Conservation (phyloP, 2,329 filamentous ascomycete genomes). For the Fusarium neocosmosporiellum region DNA sequence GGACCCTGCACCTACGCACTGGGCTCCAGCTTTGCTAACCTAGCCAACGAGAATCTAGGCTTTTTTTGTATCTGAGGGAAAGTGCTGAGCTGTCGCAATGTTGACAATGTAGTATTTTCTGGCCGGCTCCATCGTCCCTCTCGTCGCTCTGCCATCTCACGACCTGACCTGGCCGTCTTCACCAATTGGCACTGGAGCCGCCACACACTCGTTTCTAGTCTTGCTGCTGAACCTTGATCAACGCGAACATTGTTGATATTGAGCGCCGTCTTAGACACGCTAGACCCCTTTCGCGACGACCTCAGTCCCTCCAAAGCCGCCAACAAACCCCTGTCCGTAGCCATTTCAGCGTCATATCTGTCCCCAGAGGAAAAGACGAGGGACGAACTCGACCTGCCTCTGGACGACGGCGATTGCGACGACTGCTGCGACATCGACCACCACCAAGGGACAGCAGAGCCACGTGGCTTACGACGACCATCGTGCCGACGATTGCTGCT, state of each 20-base stretch:
- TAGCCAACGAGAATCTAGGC: slow-evolving; percentile 25
- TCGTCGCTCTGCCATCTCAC: slow-evolving; percentile 24
- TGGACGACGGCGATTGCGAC: slow-evolving; percentile 12
- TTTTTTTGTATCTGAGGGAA: slow-evolving; percentile 11
- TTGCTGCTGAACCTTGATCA: slow-evolving; percentile 2
- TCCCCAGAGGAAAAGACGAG: slow-evolving; percentile 11
- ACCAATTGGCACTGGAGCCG: slow-evolving; percentile 24
- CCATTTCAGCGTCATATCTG: slow-evolving; percentile 21
- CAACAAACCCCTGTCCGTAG: slow-evolving; percentile 30
- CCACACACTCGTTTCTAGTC: slow-evolving; percentile 29
- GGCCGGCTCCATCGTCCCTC: slow-evolving; percentile 24
- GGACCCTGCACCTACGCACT: background rate
- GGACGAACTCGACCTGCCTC: background rate
- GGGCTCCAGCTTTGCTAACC: slow-evolving; percentile 5
- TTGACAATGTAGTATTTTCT: slow-evolving; percentile 36
- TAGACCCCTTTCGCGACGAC: slow-evolving; percentile 27
- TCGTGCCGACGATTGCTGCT: slow-evolving; percentile 6
- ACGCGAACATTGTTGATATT: slow-evolving; percentile 8
- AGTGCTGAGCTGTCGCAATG: slow-evolving; percentile 39
- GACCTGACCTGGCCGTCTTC: slow-evolving; percentile 13
- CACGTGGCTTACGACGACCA: slow-evolving; percentile 21
- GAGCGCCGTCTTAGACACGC: slow-evolving; percentile 14
- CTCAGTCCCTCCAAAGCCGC: slow-evolving; percentile 18
- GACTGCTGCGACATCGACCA: slow-evolving; percentile 10
- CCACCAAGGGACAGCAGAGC: slow-evolving; percentile 1